A percentile compares a stretch with the other conserved stretches of the same genome.
These are phyloP conservation scores for Fraxinus anomala DNA, from an alignment of 257 asterid genomes.

Conservation along the genomic window DNA sequence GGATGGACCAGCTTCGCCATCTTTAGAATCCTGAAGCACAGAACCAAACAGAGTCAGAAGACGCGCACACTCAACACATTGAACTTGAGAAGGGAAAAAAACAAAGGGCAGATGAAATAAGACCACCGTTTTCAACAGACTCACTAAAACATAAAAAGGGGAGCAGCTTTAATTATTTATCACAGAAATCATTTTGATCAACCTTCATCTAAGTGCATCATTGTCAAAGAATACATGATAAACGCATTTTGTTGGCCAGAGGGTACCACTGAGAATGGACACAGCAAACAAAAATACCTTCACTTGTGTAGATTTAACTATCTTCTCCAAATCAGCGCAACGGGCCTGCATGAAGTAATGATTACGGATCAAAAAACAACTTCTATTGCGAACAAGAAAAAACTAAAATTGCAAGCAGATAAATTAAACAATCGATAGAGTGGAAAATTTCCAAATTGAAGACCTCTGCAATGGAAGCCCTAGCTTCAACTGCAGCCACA, in stretches of 20 bases:
- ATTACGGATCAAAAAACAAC: conserved; percentile 14
- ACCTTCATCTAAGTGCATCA: background rate
- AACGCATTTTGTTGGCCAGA: background rate
- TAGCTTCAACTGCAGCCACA: conserved; percentile 71
- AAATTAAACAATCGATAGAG: background rate
- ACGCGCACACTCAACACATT: background rate
- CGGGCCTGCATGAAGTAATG: conserved; percentile 57
- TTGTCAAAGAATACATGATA: background rate
- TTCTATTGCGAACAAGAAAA: background rate
- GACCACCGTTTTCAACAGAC: background rate
- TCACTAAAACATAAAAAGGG: conserved; percentile 3
- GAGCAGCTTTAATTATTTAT: conserved; percentile 9
- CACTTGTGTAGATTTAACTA: conserved; percentile 45
- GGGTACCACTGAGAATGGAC: background rate
- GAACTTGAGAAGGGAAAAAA: conserved; percentile 12
- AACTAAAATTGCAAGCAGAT: background rate
- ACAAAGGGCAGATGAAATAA: conserved; percentile 16
- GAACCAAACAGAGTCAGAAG: conserved; percentile 12
- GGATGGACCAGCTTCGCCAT: conserved; percentile 41
- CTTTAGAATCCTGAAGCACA: conserved; percentile 40
- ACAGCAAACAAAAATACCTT: conserved; percentile 46
- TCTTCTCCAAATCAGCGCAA: conserved; percentile 68
- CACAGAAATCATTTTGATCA: background rate
- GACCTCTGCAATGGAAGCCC: conserved; percentile 95
- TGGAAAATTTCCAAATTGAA: conserved; percentile 3